These are phyloP conservation scores for Nakazawaea wickerhamii DNA, from an alignment of 805 yeast genomes.

Conservation along the genomic window DNA sequence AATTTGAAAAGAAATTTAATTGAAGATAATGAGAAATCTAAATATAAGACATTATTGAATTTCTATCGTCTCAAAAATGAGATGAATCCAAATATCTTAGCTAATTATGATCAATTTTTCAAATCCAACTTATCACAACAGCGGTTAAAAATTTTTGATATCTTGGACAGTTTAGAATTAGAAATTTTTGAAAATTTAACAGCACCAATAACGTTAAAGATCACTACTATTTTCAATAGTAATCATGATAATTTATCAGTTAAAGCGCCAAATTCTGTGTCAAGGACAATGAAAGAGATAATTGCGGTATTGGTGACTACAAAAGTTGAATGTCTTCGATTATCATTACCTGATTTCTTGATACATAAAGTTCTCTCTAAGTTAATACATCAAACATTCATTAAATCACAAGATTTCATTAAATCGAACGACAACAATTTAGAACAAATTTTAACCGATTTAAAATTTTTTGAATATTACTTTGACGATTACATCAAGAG, in stretches of 20 bases:
- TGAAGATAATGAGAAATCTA: slow-evolving; percentile 32
- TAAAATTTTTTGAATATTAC: slow-evolving; percentile 10
- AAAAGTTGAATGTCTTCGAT: neutral
- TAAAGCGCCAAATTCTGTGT: neutral
- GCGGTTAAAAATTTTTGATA: slow-evolving; percentile 37
- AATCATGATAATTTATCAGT: neutral
- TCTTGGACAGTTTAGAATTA: slow-evolving; percentile 43
- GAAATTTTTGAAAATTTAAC: slow-evolving; percentile 45
- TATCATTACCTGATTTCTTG: slow-evolving; percentile 6
- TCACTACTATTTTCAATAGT: slow-evolving; percentile 5
- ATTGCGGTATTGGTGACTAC: slow-evolving; percentile 5
- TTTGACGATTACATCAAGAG: slow-evolving; percentile 2
- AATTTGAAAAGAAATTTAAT: slow-evolving; percentile 37
- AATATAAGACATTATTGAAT: slow-evolving; percentile 45
- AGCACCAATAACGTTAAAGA: slow-evolving; percentile 8
- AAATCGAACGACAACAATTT: neutral
- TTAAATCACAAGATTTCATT: slow-evolving; percentile 6
- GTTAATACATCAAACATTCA: slow-evolving; percentile 4
- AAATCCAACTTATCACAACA: slow-evolving; percentile 38
- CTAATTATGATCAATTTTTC: slow-evolving; percentile 45
- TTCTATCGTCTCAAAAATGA: slow-evolving; percentile 39
- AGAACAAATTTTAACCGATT: slow-evolving; percentile 7
- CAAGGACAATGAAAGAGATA: slow-evolving; percentile 5
- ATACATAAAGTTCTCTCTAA: neutral
- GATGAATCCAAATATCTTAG: slow-evolving; percentile 44